Conservation (phyloP, 2,329 filamentous ascomycete species). For the Colletotrichum zoysiae region DNA sequence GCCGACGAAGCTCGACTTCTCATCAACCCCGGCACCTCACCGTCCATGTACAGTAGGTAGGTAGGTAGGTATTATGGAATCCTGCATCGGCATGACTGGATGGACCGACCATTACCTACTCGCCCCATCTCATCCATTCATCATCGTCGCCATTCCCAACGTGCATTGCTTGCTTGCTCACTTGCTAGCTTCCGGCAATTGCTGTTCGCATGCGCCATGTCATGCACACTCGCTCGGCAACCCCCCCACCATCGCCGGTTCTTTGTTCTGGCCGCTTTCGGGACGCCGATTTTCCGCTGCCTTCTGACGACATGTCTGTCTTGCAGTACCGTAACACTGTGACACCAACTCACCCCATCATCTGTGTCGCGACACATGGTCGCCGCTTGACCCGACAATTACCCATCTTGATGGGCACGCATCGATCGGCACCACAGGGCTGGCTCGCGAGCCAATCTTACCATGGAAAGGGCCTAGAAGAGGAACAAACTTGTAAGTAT, state of each 20-base stretch:
- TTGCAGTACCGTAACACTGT: background rate
- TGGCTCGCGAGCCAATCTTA: conserved; percentile 47
- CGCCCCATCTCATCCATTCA: conserved; percentile 1
- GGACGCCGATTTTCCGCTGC: conserved; percentile 24
- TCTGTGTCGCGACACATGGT: conserved; percentile 16
- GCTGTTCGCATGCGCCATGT: conserved; percentile 26
- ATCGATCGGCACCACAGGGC: conserved; percentile 42
- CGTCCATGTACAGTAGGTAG: background rate
- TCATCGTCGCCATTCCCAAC: conserved; percentile 3
- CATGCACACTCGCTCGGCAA: conserved; percentile 22
- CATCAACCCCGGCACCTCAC: conserved; percentile 4
- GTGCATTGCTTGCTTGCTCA: conserved; percentile 16
- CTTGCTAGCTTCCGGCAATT: conserved; percentile 30
- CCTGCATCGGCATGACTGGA: conserved; percentile 9
- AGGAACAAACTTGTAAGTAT: conserved; percentile 47
- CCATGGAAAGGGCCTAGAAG: conserved; percentile 43
- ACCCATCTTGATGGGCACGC: conserved; percentile 18
- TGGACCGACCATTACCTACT: background rate
- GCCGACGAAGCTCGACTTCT: conserved; percentile 5
- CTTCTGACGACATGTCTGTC: conserved; percentile 7
- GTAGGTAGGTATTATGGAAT: background rate
- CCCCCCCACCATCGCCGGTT: background rate
- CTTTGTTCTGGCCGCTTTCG: conserved; percentile 22
- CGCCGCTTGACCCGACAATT: background rate
- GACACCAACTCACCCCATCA: background rate